A percentile compares a stretch with the other conserved stretches of the same genome.
phyloP scores from a whole-genome alignment of 2,329 filamentous ascomycete genomes.

The Alternaria panax region DNA sequence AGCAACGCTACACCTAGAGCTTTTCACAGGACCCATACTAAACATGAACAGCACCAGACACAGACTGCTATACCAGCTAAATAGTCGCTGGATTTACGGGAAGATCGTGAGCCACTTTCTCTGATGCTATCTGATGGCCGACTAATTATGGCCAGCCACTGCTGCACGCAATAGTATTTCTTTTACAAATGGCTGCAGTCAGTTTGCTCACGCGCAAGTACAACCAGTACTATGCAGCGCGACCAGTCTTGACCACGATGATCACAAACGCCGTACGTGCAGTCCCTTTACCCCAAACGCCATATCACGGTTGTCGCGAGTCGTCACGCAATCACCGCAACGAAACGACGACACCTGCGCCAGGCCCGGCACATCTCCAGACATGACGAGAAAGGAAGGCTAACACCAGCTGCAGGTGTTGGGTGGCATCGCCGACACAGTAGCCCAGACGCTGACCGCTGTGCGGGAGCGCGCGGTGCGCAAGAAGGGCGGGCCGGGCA shows the following conservation, averaged over 20 bases:
- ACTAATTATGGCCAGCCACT: conserved; percentile 70
- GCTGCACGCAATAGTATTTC: conserved; percentile 81
- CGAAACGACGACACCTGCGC: not conserved
- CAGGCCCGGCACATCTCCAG: not conserved
- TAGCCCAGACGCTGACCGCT: conserved; percentile 90
- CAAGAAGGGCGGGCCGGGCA: conserved; percentile 69
- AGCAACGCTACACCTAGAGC: conserved; percentile 26
- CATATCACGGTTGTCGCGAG: not conserved
- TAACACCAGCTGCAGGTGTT: conserved; percentile 60
- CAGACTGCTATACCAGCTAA: conserved; percentile 70
- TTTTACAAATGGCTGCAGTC: conserved; percentile 88
- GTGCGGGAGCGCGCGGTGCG: conserved; percentile 72
- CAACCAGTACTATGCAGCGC: conserved; percentile 91
- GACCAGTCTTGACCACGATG: conserved; percentile 97
- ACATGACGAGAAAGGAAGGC: conserved; percentile 1
- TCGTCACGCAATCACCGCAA: not conserved
- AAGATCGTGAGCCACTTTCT: conserved; percentile 65
- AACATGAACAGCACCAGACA: conserved; percentile 57
- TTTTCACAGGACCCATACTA: conserved; percentile 25
- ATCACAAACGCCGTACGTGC: conserved; percentile 86
- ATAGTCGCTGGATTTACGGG: conserved; percentile 76
- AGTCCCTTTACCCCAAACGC: not conserved
- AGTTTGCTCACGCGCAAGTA: conserved; percentile 85
- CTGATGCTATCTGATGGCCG: not conserved
- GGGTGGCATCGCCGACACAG: conserved; percentile 93